A percentile compares a stretch with the other conserved stretches of the same genome.
phyloP scores from a whole-genome alignment of 306 rosid species.

The Mucuna pruriens region DNA sequence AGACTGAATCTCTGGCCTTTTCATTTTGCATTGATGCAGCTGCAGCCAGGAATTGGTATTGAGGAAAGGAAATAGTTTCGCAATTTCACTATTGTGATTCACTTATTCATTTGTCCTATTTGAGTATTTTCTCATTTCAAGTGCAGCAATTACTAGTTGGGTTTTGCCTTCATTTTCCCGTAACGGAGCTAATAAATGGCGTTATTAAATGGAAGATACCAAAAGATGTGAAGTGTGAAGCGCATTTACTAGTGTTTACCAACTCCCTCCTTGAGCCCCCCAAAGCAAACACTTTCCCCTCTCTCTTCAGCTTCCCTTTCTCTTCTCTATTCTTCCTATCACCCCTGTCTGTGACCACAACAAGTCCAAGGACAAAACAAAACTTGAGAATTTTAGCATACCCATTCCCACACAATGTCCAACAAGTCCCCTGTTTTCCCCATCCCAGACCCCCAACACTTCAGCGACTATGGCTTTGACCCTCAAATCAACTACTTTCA shows the following conservation, averaged over 20 bases:
- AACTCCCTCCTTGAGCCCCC: conserved; percentile 40
- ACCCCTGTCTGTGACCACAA: background rate
- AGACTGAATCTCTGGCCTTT: too few species aligned
- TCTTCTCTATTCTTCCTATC: background rate
- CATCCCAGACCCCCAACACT: conserved; percentile 84
- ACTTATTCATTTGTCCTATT: background rate
- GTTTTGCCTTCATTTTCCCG: background rate
- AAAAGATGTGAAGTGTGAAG: conserved; percentile 1
- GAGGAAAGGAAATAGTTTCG: too few species aligned
- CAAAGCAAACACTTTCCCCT: background rate
- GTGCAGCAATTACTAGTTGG: background rate
- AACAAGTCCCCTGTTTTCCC: conserved; percentile 82
- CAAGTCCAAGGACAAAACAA: background rate
- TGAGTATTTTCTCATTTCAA: background rate
- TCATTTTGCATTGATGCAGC: too few species aligned
- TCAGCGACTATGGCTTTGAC: conserved; percentile 96
- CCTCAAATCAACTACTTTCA: conserved; percentile 91
- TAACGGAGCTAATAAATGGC: background rate
- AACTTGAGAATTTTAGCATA: background rate
- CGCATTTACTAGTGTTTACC: conserved; percentile 51
- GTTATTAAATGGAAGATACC: background rate
- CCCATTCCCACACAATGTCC: conserved; percentile 51
- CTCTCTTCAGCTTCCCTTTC: background rate
- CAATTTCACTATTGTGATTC: too few species aligned
- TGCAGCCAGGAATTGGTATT: too few species aligned